Evolutionary conservation across 2,329 filamentous ascomycete species (phyloP).

Genomic region (Raffaelea ambrosiae): DNA sequence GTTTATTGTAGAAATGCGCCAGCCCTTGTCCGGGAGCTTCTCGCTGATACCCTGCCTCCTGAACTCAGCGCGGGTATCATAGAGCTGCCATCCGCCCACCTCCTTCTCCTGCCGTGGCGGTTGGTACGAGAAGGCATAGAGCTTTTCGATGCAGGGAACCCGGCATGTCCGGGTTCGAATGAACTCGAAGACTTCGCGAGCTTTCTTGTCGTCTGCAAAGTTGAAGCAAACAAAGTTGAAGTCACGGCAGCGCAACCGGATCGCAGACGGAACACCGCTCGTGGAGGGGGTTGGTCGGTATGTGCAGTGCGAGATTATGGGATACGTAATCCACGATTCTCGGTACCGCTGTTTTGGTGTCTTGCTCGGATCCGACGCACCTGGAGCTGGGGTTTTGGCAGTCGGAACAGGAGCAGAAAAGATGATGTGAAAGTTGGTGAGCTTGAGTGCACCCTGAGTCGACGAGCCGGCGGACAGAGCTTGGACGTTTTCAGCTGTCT

Average conservation of each 20-base stretch:
- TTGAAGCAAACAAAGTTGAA: constrained; percentile 92
- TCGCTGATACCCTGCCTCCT: constrained; percentile 77
- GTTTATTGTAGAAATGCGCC: constrained; percentile 89
- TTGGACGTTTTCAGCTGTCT: constrained; percentile 50
- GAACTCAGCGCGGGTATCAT: constrained; percentile 80
- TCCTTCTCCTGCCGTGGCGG: constrained; percentile 65
- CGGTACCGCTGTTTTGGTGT: constrained; percentile 25
- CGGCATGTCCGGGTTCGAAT: constrained; percentile 76
- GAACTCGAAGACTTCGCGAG: constrained; percentile 79
- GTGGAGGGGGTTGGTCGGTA: constrained; percentile 64
- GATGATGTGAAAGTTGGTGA: constrained; percentile 55
- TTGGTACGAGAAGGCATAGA: constrained; percentile 84
- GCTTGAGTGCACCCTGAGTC: constrained; percentile 47
- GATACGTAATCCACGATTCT: constrained; percentile 91
- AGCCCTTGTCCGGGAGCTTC: constrained; percentile 68
- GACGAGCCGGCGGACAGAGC: constrained; percentile 51
- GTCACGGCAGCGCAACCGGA: constrained; percentile 83
- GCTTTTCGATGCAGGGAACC: constrained; percentile 72
- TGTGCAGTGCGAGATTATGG: constrained; percentile 75
- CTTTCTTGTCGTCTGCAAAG: constrained; percentile 65
- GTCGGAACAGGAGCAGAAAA: constrained; percentile 35
- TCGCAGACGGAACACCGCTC: constrained; percentile 66
- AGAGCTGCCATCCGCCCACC: constrained; percentile 74
- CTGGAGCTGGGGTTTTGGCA: constrained; percentile 19
- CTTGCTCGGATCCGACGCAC: background rate